Evolutionary conservation across 257 asterid species (phyloP).

Genomic region (Solanum medicagineum): DNA sequence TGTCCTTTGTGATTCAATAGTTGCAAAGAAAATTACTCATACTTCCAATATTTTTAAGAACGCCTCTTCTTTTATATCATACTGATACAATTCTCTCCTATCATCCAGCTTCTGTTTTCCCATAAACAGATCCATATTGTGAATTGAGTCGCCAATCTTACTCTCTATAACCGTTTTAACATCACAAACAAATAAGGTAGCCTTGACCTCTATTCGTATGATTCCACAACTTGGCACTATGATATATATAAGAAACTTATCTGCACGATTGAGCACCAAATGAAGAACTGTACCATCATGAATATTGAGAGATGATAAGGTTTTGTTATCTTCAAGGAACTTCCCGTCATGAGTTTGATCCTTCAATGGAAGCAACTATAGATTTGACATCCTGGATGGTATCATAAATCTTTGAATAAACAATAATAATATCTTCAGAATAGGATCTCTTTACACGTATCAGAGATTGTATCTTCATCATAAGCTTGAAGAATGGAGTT

Average conservation of each 20-base stretch:
- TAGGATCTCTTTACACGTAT: neutral
- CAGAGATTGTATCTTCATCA: neutral
- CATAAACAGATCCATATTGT: neutral
- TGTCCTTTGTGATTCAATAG: no score
- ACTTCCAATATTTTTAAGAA: no score
- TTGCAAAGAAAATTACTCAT: no score
- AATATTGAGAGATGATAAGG: neutral
- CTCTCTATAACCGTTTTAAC: slow-evolving; percentile 8
- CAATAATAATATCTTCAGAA: neutral
- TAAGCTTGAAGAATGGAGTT: slow-evolving; percentile 2
- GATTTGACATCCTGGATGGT: slow-evolving; percentile 9
- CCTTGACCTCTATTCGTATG: neutral
- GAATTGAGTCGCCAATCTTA: neutral
- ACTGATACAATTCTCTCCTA: neutral
- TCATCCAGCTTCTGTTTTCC: neutral
- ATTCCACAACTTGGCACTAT: neutral
- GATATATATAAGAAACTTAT: neutral
- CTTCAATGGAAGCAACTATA: slow-evolving; percentile 1
- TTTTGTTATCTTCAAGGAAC: slow-evolving; percentile 8
- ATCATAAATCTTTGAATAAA: slow-evolving; percentile 3
- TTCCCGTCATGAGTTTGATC: neutral
- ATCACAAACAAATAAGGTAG: neutral
- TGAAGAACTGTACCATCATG: neutral
- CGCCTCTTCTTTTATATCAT: no score
- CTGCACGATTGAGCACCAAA: neutral